Base-by-base conservation (phyloP, 2,329 filamentous ascomycete genomes). In the Keithomyces neogunnii region DNA sequence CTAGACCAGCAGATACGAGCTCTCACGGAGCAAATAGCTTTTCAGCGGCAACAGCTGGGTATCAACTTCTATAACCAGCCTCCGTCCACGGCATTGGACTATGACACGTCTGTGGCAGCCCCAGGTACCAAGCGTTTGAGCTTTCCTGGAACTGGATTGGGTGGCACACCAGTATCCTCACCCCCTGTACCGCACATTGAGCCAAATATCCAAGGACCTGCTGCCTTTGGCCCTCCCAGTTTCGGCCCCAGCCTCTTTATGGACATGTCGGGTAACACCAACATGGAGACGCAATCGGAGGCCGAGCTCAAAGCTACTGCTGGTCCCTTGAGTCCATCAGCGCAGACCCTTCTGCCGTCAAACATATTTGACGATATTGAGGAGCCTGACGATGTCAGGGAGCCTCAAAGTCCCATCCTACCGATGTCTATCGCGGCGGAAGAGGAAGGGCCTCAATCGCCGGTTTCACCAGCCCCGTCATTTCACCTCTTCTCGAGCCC, bases 271-370 rank as follows among this genome's bases (percentile, higher is more conserved):
- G 60, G 68, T 3, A 73, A 75, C 40, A 59, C 62, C 28, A 53
- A 56, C 8, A 58, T 71, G 55, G 59, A 73, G 55, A 60, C 65
- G 8, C 73, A 83, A 50, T 81, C 80, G 5, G 84, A 87, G 33
- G 77, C 81, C 2, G 83, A 86, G 19, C 69, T 85, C 4, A 80
- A 80, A 52, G 74, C 74, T 3, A 78, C 75, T 19, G 82, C 80
- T 31, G 87, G 85, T 2, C 86, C 86, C 1, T 79, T 92, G 64
- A 91, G 86, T 59, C 88, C 88, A 2, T 86, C 86, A 3, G 88
- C 88, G 2, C 83, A 86, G 31, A 78, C 84, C 13, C 73, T 92
- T 3, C 70, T 95, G 13, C 88, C 88, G 0, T 86, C 87, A 5
- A 73, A 72, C n/a, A 77, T 79, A 53, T 72, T 80, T 55, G 82